Conservation (phyloP, 345 rosid species). For the Syzygium grande region DNA sequence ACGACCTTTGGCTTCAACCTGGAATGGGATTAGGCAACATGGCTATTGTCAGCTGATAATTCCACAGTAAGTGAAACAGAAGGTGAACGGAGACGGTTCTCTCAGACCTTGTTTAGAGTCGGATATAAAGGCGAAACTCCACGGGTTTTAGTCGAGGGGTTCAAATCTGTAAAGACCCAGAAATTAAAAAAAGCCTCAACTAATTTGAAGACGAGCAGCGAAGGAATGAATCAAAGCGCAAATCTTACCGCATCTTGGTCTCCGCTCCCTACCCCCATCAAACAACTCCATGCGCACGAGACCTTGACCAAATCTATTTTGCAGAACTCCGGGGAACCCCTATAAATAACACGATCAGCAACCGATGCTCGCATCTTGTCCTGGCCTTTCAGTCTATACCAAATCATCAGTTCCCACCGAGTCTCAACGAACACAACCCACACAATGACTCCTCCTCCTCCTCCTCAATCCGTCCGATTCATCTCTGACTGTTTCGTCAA, state of each 20-base stretch:
- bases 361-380: too few species aligned
- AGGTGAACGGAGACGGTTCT: too few species aligned
- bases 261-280: background rate
- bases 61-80: background rate
- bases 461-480: slow-evolving; percentile 4
- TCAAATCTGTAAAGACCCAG: background rate
- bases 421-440: background rate
- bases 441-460: background rate
- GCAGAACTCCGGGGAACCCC: background rate
- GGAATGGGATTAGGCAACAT: background rate
- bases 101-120: too few species aligned
- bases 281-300: background rate
- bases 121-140: background rate
- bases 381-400: too few species aligned
- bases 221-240: background rate
- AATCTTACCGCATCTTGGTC: too few species aligned
- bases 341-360: background rate
- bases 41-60: background rate
- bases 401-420: background rate
- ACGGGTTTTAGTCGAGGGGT: background rate
- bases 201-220: background rate
- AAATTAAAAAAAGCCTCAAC: too few species aligned
- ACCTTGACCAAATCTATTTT: background rate
- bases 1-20: background rate
- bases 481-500: slow-evolving; percentile 47